Base-by-base conservation (phyloP, 1,284 basidiomycete species). In the Cryptococcus jaspeensis region DNA sequence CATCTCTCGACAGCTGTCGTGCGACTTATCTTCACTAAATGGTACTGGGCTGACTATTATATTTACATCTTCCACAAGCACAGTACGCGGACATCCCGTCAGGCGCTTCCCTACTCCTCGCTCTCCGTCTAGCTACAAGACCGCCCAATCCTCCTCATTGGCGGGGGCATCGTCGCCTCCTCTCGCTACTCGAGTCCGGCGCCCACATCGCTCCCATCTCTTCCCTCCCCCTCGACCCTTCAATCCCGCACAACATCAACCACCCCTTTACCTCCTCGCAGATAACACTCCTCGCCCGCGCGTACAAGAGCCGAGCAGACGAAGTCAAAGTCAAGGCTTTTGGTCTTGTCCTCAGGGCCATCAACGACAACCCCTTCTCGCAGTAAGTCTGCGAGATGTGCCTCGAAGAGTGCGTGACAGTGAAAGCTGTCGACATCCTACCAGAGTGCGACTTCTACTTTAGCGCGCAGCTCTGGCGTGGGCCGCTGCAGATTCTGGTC, bases 381-480 rank as follows among this genome's bases (percentile, higher is more conserved):
- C 61, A 79, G 79, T 50, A 65, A 36, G 92, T 98, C 53, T 90
- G 86, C 70, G 74, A 82, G 13, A 81, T 88, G 63, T 89, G 89
- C 69, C 81, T 92, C 50, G 79, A 81, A 32, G 81, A 79, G 44
- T 83, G 81, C 52, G 88, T 97, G 51, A 91, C 92, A 3, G 88
- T 96, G 61, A 99, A 99, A 77, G 92, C 94, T 56, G 95, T 96
- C 35, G 95, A 99, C 79, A 90, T 98, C 50, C 96, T 95, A 2
- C 86, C 89, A 47, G 84, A 85, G 56, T 99, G 95, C 81, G 95
- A 99, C 79, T 99, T 99, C 74, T 99, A 96, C 81, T 99, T 99
- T 79, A 96, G 96, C 45, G 89, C 91, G 1, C 89, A 94, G 72
- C 87, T 98, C 58, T 87, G 92, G 38, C 84, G 87, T 60, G 94